phyloP scores from a whole-genome alignment of 306 rosid genomes.

The Hippophae tibetana region DNA sequence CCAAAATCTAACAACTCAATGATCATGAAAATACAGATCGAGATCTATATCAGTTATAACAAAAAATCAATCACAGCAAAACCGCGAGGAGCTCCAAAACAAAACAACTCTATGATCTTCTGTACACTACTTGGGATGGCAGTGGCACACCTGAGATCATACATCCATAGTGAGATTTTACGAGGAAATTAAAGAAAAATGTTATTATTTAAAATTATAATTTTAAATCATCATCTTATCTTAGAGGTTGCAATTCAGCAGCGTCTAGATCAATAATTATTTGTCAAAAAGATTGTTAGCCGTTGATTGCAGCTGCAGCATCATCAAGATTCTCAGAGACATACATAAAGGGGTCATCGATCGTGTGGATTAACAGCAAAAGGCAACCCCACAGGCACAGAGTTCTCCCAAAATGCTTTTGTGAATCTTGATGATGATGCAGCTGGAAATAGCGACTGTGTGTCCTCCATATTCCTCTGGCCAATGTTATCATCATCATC shows the following conservation, averaged over 20 bases:
- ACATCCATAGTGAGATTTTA: too few relatives aligned
- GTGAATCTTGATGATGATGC: conserved; percentile 99
- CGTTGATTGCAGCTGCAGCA: conserved; percentile 54
- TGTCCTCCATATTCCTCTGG: conserved; percentile 4
- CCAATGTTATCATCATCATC: background rate
- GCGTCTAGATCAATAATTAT: background rate
- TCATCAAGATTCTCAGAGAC: conserved; percentile 79
- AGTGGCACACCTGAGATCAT: too few relatives aligned
- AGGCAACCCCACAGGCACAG: background rate
- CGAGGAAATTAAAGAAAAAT: too few relatives aligned
- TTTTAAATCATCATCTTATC: too few relatives aligned
- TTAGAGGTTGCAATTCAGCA: background rate
- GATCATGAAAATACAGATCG: too few relatives aligned
- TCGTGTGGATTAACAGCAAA: background rate
- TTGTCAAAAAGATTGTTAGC: conserved; percentile 3
- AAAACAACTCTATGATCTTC: too few relatives aligned
- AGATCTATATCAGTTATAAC: too few relatives aligned
- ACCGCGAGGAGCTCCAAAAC: too few relatives aligned
- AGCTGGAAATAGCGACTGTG: conserved; percentile 57
- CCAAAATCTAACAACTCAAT: too few relatives aligned
- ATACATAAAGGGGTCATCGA: background rate
- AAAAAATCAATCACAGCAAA: too few relatives aligned
- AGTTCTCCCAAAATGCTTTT: conserved; percentile 9
- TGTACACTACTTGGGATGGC: too few relatives aligned
- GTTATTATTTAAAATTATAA: too few relatives aligned